Conservation (phyloP, 176 grass and related monocot genomes). For the Zoysia japonica region DNA sequence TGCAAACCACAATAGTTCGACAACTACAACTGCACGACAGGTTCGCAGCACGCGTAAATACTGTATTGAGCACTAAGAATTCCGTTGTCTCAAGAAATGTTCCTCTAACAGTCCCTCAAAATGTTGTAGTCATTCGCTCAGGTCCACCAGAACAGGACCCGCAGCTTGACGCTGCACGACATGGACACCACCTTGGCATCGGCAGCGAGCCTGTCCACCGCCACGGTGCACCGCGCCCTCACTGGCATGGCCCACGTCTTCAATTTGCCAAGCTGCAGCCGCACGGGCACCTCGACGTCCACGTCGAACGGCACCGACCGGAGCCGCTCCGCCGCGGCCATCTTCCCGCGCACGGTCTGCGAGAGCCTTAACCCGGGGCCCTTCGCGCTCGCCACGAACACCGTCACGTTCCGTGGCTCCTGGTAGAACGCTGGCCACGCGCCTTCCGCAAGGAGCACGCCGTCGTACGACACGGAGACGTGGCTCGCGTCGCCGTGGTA, state of each 20-base stretch:
- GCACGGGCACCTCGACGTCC: conserved; percentile 56
- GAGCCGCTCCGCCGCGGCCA: conserved; percentile 50
- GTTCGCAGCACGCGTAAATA: too few relatives aligned
- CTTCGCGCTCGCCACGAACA: conserved; percentile 43
- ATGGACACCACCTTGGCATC: conserved; percentile 49
- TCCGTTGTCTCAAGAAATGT: not conserved
- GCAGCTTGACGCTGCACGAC: conserved; percentile 54
- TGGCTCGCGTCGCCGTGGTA: conserved; percentile 40
- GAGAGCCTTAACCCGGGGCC: conserved; percentile 57
- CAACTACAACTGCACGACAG: too few relatives aligned
- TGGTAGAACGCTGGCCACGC: conserved; percentile 66
- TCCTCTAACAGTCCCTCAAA: not conserved
- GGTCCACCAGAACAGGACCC: conserved; percentile 22
- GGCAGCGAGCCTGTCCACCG: conserved; percentile 51
- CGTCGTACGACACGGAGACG: conserved; percentile 47
- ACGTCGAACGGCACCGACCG: conserved; percentile 60
- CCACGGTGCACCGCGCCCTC: conserved; percentile 53
- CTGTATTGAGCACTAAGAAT: not conserved
- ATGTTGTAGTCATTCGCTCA: conserved; percentile 11
- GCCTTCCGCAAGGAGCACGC: conserved; percentile 45
- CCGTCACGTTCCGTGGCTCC: conserved; percentile 54
- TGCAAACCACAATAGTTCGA: too few relatives aligned
- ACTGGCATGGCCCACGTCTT: conserved; percentile 58
- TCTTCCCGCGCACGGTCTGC: conserved; percentile 28
- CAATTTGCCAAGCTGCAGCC: conserved; percentile 50